Evolutionary conservation across 768 basidiomycete genomes (phyloP).

Genomic region (Collybia nuda): DNA sequence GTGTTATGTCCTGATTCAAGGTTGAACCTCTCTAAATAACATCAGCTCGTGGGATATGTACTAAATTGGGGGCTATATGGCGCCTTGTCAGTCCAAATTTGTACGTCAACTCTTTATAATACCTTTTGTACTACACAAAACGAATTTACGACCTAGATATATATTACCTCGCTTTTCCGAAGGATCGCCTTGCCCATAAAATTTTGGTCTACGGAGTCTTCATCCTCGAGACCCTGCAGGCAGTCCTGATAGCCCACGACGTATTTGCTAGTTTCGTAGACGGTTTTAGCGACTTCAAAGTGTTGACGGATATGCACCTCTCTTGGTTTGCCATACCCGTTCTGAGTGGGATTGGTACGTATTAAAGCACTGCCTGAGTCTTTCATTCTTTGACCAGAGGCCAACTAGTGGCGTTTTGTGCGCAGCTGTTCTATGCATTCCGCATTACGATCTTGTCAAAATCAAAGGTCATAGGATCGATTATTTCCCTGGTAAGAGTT

Average conservation of each 20-base stretch:
- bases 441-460: too few species aligned
- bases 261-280: slow-evolving; percentile 16
- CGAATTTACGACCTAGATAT: not conserved
- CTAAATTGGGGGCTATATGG: not conserved
- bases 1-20: too few species aligned
- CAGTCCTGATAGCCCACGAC: not conserved
- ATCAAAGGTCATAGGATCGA: too few species aligned
- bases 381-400: not conserved
- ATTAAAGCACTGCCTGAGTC: not conserved
- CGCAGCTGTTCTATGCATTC: not conserved
- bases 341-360: not conserved
- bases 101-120: not conserved
- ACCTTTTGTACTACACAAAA: not conserved
- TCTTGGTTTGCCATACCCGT: not conserved
- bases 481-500: too few species aligned
- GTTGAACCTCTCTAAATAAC: too few species aligned
- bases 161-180: slow-evolving; percentile 1
- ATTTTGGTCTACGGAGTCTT: not conserved
- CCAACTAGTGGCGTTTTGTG: not conserved
- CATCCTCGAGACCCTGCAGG: not conserved
- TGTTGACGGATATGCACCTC: not conserved
- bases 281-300: not conserved
- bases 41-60: slow-evolving; percentile 1
- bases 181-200: not conserved
- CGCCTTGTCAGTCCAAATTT: not conserved